phyloP scores from a whole-genome alignment of 768 basidiomycete species.

The Leccinum broughii region DNA sequence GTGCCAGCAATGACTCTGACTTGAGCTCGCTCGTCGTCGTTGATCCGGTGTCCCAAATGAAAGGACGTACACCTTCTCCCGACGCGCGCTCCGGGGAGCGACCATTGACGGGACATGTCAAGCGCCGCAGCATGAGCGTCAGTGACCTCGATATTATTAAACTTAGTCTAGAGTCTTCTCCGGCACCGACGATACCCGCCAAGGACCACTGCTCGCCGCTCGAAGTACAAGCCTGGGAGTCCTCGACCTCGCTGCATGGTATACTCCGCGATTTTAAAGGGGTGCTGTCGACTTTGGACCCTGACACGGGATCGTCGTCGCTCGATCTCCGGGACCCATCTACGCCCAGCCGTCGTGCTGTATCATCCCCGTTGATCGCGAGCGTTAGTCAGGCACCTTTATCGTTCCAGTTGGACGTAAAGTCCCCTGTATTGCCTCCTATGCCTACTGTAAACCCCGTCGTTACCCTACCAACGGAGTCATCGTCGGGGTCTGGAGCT shows the following conservation, averaged over 20 bases:
- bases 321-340: slow-evolving; percentile 70
- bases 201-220: slow-evolving; percentile 25
- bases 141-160: slow-evolving; percentile 62
- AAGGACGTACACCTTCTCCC: slow-evolving; percentile 34
- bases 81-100: slow-evolving; percentile 32
- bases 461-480: slow-evolving; percentile 27
- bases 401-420: slow-evolving; percentile 20
- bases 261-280: slow-evolving; percentile 75
- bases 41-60: slow-evolving; percentile 45
- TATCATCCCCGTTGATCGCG: slow-evolving; percentile 37
- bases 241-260: slow-evolving; percentile 49
- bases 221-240: slow-evolving; percentile 41
- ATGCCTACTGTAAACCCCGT: slow-evolving; percentile 21
- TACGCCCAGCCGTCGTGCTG: slow-evolving; percentile 49
- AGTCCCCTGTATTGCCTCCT: slow-evolving; percentile 22
- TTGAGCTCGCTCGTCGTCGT: slow-evolving; percentile 60
- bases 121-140: slow-evolving; percentile 74
- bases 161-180: slow-evolving; percentile 37
- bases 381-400: slow-evolving; percentile 32
- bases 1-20: slow-evolving; percentile 45
- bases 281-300: slow-evolving; percentile 66
- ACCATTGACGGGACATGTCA: slow-evolving; percentile 33
- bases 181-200: slow-evolving; percentile 39
- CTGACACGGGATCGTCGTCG: slow-evolving; percentile 46
- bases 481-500: slow-evolving; percentile 21